Evolutionary conservation across 768 basidiomycete genomes (phyloP), one percentile per base, ranked within the genome.

Genomic region (Tylopilus felleus): DNA sequence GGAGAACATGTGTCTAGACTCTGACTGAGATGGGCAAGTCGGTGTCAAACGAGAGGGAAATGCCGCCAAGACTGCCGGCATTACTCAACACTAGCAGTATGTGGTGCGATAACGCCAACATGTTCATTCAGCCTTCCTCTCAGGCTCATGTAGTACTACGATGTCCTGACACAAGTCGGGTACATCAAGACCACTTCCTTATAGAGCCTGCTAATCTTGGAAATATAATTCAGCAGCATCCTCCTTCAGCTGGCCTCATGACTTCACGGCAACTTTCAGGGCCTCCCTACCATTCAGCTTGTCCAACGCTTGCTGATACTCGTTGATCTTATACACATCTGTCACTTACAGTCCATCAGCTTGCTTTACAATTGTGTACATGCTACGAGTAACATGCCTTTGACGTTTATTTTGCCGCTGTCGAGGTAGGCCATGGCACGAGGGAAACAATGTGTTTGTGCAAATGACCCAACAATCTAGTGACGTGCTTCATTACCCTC

Each of bases 351-450:
- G 17, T 7, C 5, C 16, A 44, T 60, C 21, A 54, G 42, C 17
- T 36, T n/a, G n/a, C n/a, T n/a, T n/a, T 27, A n/a, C 28, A 14
- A 6, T 31, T 19, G 19, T 29, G 29, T 33, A 43, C 13, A 39
- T 14, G 22, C 19, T 35, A 31, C 22, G 25, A 45, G 31, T 14
- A 8, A 33, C 76, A 90, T 88, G 21, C 85, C 88, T 65, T 86
- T 84, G 22, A 87, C 80, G 42, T 79, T 85, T 62, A 93, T 76
- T 74, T 89, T 93, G 16, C 89, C 87, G 57, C 81, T 81, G 59
- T 94, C 91, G 25, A 93, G 80, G 65, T 93, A 92, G 3, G 84
- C 85, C 41, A 93, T 84, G 5, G 90, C 90, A 7, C 92, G 83
- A 39, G 90, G 90, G 81, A 95, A 93, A 71, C 90, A 91, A 74